Conservation (phyloP, 169 alveolate species). For the Toxoplasma gondii region DNA sequence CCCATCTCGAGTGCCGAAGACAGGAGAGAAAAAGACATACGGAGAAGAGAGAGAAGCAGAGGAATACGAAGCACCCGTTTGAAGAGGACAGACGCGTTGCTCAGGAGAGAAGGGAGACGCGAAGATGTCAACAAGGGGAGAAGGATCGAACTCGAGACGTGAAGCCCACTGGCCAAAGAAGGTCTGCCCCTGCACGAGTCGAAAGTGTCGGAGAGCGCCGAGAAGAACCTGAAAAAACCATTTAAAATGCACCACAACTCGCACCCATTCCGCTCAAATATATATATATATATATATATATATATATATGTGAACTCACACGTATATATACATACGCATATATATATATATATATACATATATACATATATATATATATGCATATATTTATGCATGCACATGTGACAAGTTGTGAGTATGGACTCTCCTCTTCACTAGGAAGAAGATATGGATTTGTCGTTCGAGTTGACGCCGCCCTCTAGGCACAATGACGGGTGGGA, state of each 20-base stretch:
- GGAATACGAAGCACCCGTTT: background rate
- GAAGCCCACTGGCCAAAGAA: conserved; percentile 16
- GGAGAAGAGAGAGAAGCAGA: background rate
- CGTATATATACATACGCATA: background rate
- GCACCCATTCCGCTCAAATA: background rate
- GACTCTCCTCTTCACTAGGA: too few species aligned
- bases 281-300: too few species aligned
- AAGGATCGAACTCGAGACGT: background rate
- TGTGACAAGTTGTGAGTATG: too few species aligned
- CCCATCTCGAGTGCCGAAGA: background rate
- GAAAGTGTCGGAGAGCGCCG: background rate
- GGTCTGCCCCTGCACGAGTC: background rate
- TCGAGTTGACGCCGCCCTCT: too few species aligned
- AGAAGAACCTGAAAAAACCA: background rate
- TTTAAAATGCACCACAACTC: background rate
- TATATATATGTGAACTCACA: background rate
- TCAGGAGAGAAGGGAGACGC: background rate
- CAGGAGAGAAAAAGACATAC: background rate
- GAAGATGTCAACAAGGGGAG: background rate
- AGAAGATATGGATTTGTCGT: background rate
- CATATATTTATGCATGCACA: too few species aligned
- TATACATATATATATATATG: background rate
- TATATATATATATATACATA: too few species aligned
- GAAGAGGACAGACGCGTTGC: background rate
- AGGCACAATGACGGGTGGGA: too few species aligned